Conservation (phyloP, 176 grass and related monocot genomes). For the Musa troglodytarum region DNA sequence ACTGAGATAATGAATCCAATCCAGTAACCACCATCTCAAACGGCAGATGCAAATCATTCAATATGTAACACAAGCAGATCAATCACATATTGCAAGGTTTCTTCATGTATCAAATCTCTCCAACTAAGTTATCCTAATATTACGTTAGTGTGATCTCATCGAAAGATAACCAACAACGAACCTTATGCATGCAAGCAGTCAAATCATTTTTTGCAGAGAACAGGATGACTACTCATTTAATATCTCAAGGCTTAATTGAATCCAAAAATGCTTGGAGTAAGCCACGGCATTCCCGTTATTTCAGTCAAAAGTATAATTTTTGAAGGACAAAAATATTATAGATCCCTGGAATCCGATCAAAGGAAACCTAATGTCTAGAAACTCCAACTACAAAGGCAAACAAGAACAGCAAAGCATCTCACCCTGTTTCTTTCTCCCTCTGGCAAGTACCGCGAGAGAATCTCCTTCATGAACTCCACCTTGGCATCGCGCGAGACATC, state of each 20-base stretch:
- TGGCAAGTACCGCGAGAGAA: conserved; percentile 62
- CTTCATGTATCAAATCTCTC: no score
- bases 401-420: neutral
- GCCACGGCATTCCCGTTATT: conserved; percentile 4
- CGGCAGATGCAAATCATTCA: no score
- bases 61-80: no score
- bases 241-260: neutral
- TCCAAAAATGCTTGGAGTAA: neutral
- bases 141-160: no score
- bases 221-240: neutral
- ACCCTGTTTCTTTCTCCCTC: conserved; percentile 67
- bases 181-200: neutral
- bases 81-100: no score
- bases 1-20: no score
- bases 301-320: neutral
- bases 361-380: conserved; percentile 6
- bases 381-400: conserved; percentile 3
- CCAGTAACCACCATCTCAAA: no score
- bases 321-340: neutral
- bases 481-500: conserved; percentile 51
- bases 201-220: neutral
- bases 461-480: conserved; percentile 50
- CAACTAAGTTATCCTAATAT: no score
- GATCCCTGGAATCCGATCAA: neutral
- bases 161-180: neutral